These are phyloP conservation scores for Sporisorium iseilematis-ciliati DNA, from an alignment of 1,284 basidiomycete species.

Conservation along the genomic window DNA sequence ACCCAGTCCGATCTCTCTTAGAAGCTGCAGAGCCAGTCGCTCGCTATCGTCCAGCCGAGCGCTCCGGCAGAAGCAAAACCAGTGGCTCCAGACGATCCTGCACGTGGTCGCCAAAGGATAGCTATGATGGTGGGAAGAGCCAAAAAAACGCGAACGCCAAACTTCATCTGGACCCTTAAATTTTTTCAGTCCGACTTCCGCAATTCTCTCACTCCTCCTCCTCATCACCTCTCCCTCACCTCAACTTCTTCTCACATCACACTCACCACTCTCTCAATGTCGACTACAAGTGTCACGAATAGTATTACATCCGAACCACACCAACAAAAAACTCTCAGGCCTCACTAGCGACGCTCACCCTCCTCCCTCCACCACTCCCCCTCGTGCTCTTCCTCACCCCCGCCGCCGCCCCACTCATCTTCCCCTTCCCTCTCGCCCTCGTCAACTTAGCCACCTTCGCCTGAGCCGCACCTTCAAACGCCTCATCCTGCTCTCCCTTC, in stretches of 20 bases:
- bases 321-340: slow-evolving; percentile 10
- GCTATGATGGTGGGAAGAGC: slow-evolving; percentile 1
- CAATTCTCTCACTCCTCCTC: background rate
- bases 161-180: slow-evolving; percentile 3
- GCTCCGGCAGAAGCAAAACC: no score
- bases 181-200: no score
- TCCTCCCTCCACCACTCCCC: slow-evolving; percentile 12
- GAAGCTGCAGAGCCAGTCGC: no score
- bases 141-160: background rate
- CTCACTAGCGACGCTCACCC: slow-evolving; percentile 41
- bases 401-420: slow-evolving; percentile 16
- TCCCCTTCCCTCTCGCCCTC: slow-evolving; percentile 18
- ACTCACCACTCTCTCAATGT: background rate
- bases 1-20: no score
- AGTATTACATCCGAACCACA: slow-evolving; percentile 16
- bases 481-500: slow-evolving; percentile 91
- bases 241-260: background rate
- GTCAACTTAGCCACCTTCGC: slow-evolving; percentile 54
- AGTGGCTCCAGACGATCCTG: no score
- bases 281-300: background rate
- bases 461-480: slow-evolving; percentile 76
- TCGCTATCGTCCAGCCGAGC: no score
- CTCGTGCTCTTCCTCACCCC: slow-evolving; percentile 28
- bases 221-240: background rate
- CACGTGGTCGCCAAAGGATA: no score